Conservation (phyloP, 2,329 filamentous ascomycete species). For the Sporothrix pseudoabietina region DNA sequence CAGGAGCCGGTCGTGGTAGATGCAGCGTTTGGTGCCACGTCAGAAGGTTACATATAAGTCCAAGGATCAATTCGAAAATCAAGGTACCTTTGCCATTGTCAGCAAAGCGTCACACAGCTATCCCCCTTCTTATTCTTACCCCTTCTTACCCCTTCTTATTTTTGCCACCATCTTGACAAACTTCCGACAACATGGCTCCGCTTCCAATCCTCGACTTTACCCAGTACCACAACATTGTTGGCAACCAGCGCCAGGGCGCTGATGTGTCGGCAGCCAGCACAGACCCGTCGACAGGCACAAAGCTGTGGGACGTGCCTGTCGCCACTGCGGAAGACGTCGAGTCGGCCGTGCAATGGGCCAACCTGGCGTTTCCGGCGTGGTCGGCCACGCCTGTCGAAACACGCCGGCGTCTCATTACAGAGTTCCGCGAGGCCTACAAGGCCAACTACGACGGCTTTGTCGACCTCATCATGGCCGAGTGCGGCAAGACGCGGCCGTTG, state of each 20-base stretch:
- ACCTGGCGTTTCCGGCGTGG: neutral
- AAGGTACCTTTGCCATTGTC: neutral
- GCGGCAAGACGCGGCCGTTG: neutral
- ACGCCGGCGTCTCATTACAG: neutral
- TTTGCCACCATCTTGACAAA: neutral
- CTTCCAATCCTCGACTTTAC: neutral
- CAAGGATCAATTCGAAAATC: neutral
- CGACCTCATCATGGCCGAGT: slow-evolving; percentile 1
- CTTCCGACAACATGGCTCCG: neutral
- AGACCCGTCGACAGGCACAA: neutral
- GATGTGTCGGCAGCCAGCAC: neutral
- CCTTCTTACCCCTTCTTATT: neutral
- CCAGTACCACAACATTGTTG: neutral
- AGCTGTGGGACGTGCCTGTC: neutral
- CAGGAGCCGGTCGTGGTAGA: neutral
- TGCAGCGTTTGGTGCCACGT: neutral
- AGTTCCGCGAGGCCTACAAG: neutral
- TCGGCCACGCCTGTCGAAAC: neutral
- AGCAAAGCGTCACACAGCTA: neutral
- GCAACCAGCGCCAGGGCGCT: slow-evolving; percentile 2
- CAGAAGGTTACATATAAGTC: neutral
- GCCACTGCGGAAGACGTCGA: neutral
- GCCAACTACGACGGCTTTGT: slow-evolving; percentile 4
- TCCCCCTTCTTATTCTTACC: neutral
- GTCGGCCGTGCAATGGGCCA: neutral